Base-by-base conservation (phyloP, 1,284 basidiomycete genomes). In the Leccinum ponderosum region DNA sequence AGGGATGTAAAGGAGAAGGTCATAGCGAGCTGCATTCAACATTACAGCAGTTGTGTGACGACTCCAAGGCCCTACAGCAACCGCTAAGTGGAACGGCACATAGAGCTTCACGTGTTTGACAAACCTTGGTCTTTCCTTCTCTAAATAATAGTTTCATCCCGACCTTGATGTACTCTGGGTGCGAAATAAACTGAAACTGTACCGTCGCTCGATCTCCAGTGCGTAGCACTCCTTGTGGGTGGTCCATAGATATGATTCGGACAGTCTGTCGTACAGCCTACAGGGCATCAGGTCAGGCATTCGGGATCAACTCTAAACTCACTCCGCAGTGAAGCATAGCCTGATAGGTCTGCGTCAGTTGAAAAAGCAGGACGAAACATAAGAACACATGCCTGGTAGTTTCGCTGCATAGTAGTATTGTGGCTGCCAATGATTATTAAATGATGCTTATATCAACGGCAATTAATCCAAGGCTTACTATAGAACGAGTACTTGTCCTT, bases 171-270 rank as follows among this genome's bases (percentile, higher is more conserved):
- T 87, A 96, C 78, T 97, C 95, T 1, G 94, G 91, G 59, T 91
- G 91, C 9, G 91, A 89, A 64, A 95, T 91, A 69, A 95, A 95
- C 75, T 96, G 93, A 68, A 98, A 97, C 29, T 87, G 85, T 12
- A 97, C 94, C 3, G 89, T 94, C 4, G 93, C 91, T 42, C 94
- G 84, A 72, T 97, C 95, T 9, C 95, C 95, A 0, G 95, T 97
- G 25, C 95, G 87, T 39, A 97, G 80, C 25, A 97, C 81, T 7
- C 91, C 92, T 65, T 93, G 89, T 1, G 92, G 90, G 66, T 94
- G 89, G 70, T 96, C 93, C 81, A 95, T 93, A 42, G 81, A 85
- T n/a, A 95, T 77, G 66, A 98, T 95, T 57, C 90, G 83, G 14
- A 97, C 95, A 1, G 95, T 97, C 79, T 98, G 95, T 55, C 94